Evolutionary conservation across 352 stramenopile species (phyloP).

Genomic region (Globisporangium recalcitrans): DNA sequence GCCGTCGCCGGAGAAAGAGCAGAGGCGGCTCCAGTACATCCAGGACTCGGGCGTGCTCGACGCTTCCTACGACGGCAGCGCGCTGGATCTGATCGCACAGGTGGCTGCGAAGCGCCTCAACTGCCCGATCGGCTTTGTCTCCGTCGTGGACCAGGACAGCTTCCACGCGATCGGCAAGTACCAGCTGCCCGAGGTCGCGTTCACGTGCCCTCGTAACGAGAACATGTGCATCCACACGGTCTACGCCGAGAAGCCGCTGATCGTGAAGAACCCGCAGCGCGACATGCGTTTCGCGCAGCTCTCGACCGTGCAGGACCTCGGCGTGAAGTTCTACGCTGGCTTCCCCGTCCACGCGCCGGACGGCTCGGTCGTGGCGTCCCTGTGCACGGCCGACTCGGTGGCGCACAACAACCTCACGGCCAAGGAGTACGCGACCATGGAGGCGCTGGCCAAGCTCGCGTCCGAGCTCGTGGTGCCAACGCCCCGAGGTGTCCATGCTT

Average conservation of each 20-base stretch:
- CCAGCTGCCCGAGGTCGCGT: constrained; percentile 27
- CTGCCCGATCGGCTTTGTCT: constrained; percentile 58
- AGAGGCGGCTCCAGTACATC: constrained; percentile 37
- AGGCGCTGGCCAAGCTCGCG: constrained; percentile 46
- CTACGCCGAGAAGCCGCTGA: constrained; percentile 55
- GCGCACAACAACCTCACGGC: constrained; percentile 58
- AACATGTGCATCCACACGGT: constrained; percentile 53
- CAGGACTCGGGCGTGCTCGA: constrained; percentile 37
- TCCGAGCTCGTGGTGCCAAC: constrained; percentile 29
- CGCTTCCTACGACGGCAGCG: constrained; percentile 35
- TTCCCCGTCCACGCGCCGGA: constrained; percentile 49
- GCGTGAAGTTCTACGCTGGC: constrained; percentile 58
- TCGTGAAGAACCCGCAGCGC: constrained; percentile 58
- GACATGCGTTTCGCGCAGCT: constrained; percentile 62
- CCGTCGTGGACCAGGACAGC: constrained; percentile 41
- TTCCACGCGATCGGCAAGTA: constrained; percentile 50
- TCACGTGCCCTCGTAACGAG: constrained; percentile 36
- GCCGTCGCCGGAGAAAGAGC: constrained; percentile 33
- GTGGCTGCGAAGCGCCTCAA: constrained; percentile 45
- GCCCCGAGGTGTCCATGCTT: not conserved
- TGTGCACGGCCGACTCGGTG: constrained; percentile 36
- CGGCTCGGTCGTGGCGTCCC: constrained; percentile 39
- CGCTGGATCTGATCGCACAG: constrained; percentile 49
- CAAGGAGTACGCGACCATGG: constrained; percentile 75
- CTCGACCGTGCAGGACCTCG: constrained; percentile 35